Evolutionary conservation across 1,139 yeast genomes (phyloP).

Genomic region (Meyerozyma guilliermondii): DNA sequence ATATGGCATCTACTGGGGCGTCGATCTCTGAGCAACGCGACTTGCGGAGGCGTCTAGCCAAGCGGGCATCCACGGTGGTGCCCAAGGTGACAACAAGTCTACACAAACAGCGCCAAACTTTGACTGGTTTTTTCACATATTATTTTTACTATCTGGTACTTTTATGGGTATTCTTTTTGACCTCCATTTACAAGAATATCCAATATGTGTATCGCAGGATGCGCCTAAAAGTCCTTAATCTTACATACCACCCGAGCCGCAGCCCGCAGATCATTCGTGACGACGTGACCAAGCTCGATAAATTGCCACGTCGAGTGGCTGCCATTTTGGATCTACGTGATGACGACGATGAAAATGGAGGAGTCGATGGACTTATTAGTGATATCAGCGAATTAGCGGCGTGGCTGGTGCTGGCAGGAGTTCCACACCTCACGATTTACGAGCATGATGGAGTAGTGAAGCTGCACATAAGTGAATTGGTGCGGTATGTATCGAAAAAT

Average conservation of each 20-base stretch:
- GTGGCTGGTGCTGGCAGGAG: constrained; percentile 87
- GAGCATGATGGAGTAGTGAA: constrained; percentile 73
- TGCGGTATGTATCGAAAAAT: constrained; percentile 54
- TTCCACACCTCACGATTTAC: constrained; percentile 65
- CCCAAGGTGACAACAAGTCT: neutral
- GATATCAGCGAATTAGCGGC: constrained; percentile 75
- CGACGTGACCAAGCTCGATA: constrained; percentile 67
- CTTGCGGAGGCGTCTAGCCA: neutral
- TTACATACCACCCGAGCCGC: constrained; percentile 74
- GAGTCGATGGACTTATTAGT: constrained; percentile 73
- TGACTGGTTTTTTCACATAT: constrained; percentile 4
- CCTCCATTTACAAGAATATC: constrained; percentile 50
- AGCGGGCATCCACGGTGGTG: neutral
- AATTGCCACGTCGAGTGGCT: constrained; percentile 75
- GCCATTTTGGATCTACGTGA: constrained; percentile 66
- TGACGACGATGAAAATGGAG: constrained; percentile 83
- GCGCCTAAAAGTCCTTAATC: constrained; percentile 52
- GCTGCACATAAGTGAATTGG: constrained; percentile 49
- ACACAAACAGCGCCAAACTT: neutral
- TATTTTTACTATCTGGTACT: constrained; percentile 38
- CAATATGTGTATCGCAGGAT: constrained; percentile 51
- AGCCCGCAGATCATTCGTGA: constrained; percentile 84
- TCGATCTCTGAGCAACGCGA: neutral
- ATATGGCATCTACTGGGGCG: neutral
- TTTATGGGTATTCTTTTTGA: constrained; percentile 47